Evolutionary conservation across 2,329 filamentous ascomycete species (phyloP).

Genomic region (Scedosporium apiospermum): DNA sequence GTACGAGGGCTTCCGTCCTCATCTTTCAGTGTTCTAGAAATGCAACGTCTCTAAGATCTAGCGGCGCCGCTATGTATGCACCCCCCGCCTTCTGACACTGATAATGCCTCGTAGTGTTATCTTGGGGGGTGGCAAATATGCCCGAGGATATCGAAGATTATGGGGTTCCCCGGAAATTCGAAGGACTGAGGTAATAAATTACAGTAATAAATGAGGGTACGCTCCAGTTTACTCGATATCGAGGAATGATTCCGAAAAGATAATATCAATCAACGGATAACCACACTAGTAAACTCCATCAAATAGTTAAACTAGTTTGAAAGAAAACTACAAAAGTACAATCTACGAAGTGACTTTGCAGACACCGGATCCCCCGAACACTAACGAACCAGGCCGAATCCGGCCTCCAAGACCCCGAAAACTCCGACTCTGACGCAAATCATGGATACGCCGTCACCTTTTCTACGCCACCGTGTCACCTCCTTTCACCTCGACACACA

Average conservation of each 20-base stretch:
- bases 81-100: background rate
- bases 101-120: too few relatives aligned
- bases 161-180: background rate
- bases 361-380: background rate
- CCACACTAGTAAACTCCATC: too few relatives aligned
- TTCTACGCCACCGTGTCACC: background rate
- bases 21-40: background rate
- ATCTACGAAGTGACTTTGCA: background rate
- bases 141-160: background rate
- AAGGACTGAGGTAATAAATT: background rate
- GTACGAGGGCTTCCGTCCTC: background rate
- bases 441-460: background rate
- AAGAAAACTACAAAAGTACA: background rate
- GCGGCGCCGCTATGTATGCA: background rate
- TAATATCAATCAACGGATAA: too few relatives aligned
- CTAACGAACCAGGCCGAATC: background rate
- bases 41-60: background rate
- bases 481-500: constrained; percentile 26
- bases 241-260: too few relatives aligned
- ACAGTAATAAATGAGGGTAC: too few relatives aligned
- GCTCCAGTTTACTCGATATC: too few relatives aligned
- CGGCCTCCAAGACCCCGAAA: background rate
- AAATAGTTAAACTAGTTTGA: background rate
- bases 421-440: background rate
- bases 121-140: too few relatives aligned